Evolutionary conservation across 108 stramenopile species (phyloP).

Genomic region (Cyclostephanos tholiformis): DNA sequence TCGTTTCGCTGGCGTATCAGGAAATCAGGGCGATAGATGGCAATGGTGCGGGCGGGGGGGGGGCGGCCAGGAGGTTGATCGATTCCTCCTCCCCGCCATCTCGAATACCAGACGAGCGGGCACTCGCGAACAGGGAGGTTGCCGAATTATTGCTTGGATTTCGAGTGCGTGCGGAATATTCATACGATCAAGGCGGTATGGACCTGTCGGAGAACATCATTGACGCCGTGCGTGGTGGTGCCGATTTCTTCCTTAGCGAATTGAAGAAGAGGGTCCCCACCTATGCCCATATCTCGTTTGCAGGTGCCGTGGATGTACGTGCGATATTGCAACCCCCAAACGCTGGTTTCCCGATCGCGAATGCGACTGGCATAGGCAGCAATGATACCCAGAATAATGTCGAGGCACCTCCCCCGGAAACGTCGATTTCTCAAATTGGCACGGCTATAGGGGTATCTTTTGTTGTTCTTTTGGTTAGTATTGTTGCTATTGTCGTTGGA

Average conservation of each 20-base stretch:
- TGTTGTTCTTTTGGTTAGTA: background rate
- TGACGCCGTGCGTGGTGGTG: background rate
- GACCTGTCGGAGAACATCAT: background rate
- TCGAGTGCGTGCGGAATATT: conserved; percentile 11
- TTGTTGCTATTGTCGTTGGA: background rate
- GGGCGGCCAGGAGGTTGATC: no score
- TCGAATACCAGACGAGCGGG: no score
- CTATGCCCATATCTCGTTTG: background rate
- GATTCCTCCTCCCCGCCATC: no score
- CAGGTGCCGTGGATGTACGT: background rate
- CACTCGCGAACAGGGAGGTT: background rate
- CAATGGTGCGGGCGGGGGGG: no score
- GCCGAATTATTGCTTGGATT: background rate
- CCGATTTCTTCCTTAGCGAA: background rate
- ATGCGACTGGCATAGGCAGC: background rate
- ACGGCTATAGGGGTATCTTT: background rate
- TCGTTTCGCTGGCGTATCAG: background rate
- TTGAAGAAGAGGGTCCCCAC: background rate
- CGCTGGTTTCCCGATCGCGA: background rate
- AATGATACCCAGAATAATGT: background rate
- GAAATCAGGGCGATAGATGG: no score
- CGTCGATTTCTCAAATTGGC: background rate
- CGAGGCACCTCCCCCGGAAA: background rate
- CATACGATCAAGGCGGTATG: background rate
- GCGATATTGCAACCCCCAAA: background rate